A percentile compares a stretch with the other conserved stretches of the same genome.
Evolutionary conservation across 108 stramenopile species (phyloP).

Genomic region (Chaetoceros tenuissimus): DNA sequence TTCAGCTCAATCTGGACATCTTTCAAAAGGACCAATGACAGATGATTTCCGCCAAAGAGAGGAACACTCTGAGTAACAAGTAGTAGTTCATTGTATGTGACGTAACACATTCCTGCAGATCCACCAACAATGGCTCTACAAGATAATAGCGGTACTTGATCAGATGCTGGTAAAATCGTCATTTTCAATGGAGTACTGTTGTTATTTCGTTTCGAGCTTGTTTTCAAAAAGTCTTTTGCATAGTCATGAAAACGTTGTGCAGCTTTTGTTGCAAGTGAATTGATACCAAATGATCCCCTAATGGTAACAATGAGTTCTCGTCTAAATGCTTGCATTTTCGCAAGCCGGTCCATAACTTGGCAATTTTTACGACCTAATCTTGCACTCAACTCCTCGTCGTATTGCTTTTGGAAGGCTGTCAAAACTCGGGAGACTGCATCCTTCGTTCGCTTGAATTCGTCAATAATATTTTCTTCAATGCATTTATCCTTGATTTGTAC

Average conservation of each 20-base stretch:
- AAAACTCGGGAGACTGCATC: constrained; percentile 46
- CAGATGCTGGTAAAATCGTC: constrained; percentile 12
- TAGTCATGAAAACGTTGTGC: constrained; percentile 47
- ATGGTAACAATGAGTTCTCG: constrained; percentile 44
- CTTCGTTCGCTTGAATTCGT: constrained; percentile 20
- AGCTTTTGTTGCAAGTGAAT: constrained; percentile 30
- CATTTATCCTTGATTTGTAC: neutral
- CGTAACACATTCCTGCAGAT: constrained; percentile 58
- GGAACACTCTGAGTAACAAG: constrained; percentile 63
- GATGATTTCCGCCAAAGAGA: constrained; percentile 46
- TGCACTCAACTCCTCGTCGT: constrained; percentile 77
- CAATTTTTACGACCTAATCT: constrained; percentile 79
- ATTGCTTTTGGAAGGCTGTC: constrained; percentile 63
- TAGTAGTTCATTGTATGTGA: constrained; percentile 54
- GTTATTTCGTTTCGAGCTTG: constrained; percentile 23
- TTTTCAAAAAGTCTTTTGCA: constrained; percentile 5
- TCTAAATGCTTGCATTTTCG: constrained; percentile 78
- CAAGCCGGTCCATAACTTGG: constrained; percentile 84
- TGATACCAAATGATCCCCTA: constrained; percentile 39
- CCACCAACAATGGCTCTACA: constrained; percentile 61
- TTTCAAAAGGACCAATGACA: constrained; percentile 39
- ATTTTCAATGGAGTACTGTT: constrained; percentile 28
- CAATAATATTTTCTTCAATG: constrained; percentile 4
- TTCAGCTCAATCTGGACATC: constrained; percentile 61
- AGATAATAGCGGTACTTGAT: constrained; percentile 61